Percentiles rank a stretch among this genome's conserved stretches.
phyloP scores from a whole-genome alignment of 495 filamentous ascomycete species.

The Podospora australis region DNA sequence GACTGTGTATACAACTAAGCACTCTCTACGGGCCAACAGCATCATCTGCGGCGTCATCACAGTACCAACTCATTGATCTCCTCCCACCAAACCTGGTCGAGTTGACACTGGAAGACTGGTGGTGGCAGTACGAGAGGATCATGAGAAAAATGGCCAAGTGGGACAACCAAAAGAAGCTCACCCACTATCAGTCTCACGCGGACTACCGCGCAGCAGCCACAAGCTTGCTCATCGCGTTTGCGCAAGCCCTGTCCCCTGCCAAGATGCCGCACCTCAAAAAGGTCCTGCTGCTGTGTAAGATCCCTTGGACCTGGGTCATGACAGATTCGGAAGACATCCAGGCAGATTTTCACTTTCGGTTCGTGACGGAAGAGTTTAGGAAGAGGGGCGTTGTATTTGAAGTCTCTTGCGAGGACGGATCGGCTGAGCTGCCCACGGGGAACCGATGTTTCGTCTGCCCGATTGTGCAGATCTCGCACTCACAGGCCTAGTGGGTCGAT shows the following conservation, averaged over 20 bases:
- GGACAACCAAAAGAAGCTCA: slow-evolving; percentile 10
- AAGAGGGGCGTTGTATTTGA: slow-evolving; percentile 21
- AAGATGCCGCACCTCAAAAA: slow-evolving; percentile 13
- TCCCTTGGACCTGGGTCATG: slow-evolving; percentile 25
- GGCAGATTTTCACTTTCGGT: slow-evolving; percentile 21
- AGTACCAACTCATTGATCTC: slow-evolving; percentile 19
- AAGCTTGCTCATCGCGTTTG: slow-evolving; percentile 18
- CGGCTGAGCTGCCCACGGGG: background rate
- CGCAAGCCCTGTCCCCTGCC: slow-evolving; percentile 6
- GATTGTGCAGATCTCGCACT: too few species aligned
- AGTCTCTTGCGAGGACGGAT: slow-evolving; percentile 8
- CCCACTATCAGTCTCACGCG: slow-evolving; percentile 16
- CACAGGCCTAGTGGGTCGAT: too few species aligned
- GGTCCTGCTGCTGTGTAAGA: slow-evolving; percentile 21
- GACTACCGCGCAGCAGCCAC: slow-evolving; percentile 19
- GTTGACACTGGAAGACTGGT: slow-evolving; percentile 29
- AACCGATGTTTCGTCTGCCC: too few species aligned
- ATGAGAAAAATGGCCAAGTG: slow-evolving; percentile 16
- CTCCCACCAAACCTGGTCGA: slow-evolving; percentile 28
- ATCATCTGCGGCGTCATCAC: background rate
- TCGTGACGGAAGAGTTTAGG: slow-evolving; percentile 11
- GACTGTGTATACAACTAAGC: slow-evolving; percentile 23
- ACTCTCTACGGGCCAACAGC: slow-evolving; percentile 17
- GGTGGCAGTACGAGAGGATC: slow-evolving; percentile 20
- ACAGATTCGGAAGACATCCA: slow-evolving; percentile 8